Evolutionary conservation across 2,329 filamentous ascomycete species (phyloP), one percentile per base, ranked within the genome.

Genomic region (Massarina eburnea): DNA sequence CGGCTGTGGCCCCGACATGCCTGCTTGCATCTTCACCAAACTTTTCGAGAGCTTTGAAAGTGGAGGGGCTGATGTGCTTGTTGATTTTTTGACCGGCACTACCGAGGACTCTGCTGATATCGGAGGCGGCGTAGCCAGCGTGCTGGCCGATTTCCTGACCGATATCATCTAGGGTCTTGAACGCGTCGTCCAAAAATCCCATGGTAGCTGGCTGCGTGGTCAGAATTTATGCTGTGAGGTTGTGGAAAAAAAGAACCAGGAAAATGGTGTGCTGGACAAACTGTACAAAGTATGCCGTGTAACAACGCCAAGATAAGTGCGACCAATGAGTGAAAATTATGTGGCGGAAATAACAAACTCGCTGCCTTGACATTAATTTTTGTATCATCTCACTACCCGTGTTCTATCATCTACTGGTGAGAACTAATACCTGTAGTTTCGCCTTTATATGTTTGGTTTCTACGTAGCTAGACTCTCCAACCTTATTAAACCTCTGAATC

Each of bases 1-100:
- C 32, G 8, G 39, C 39, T 8, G 39, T 42, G 35, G 43, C 30
- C 4, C 35, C 27, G 3, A 47, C 35, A n/a, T 43, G 24, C 19
- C 36, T 40, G 2, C 27, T 34, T 19, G 40, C 45, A 7, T 47
- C 40, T 40, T 47, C 27, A 20, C 32, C 39, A 21, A 42, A 46
- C 33, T 39, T 15, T 26, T 33, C 18, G 5, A 41, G 39, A 17
- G 34, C 34, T 30, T 14, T 27, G 14, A 32, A 19, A 12, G 40
- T 27, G 8, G 39, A 20, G 3, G 30, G 30, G 20, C 24, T 29
- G 39, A 33, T 26, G 39, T 24, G 18, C 10, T 32, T 18, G 9
- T 15, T 15, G 21, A 29, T 15, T 6, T 40, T 24, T 40, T 40
- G 38, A 6, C 17, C 17, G 22, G 18, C 15, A 24, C 17, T 24